Evolutionary conservation across 345 rosid genomes (phyloP).

Genomic region (Angophora floribunda): DNA sequence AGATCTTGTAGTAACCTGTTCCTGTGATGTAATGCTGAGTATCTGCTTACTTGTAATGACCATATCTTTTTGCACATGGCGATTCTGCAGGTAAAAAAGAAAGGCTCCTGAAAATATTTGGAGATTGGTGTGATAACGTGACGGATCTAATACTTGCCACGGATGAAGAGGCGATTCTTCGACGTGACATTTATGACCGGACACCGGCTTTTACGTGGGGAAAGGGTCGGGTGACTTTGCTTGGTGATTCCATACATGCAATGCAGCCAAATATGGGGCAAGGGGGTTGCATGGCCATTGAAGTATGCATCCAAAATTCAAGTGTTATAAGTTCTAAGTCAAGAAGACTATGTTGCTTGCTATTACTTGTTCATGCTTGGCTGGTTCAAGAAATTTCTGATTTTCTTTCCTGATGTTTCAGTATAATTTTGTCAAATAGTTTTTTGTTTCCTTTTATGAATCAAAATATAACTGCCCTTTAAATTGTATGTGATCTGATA

Average conservation of each 20-base stretch:
- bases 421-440: neutral
- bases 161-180: constrained; percentile 68
- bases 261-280: constrained; percentile 98
- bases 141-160: constrained; percentile 66
- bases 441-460: neutral
- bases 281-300: constrained; percentile 99
- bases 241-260: constrained; percentile 91
- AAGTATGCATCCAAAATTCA: constrained; percentile 31
- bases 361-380: neutral
- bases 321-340: neutral
- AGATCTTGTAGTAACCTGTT: neutral
- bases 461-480: neutral
- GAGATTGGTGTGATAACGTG: constrained; percentile 91
- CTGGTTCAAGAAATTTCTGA: neutral
- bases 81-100: constrained; percentile 53
- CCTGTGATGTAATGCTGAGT: neutral
- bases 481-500: neutral
- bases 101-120: constrained; percentile 73
- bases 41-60: neutral
- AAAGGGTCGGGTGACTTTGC: constrained; percentile 82
- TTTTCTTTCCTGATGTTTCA: neutral
- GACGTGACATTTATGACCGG: constrained; percentile 86
- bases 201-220: constrained; percentile 75
- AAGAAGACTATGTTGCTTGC: neutral
- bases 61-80: neutral